phyloP scores from a whole-genome alignment of 306 rosid genomes.

The Cucurbita ficifolia region DNA sequence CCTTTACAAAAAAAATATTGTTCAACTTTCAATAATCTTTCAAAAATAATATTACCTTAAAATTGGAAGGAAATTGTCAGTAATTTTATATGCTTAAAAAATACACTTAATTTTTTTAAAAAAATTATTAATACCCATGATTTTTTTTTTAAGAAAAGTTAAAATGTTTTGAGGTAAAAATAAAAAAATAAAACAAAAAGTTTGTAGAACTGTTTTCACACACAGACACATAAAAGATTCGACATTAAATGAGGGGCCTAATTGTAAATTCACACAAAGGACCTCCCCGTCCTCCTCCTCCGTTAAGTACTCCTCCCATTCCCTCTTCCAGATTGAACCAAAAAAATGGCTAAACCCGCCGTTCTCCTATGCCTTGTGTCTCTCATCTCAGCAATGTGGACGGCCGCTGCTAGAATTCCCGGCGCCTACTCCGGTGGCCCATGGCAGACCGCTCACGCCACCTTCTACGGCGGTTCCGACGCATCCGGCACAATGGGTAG shows the following conservation, averaged over 20 bases:
- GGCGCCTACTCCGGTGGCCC: slow-evolving; percentile 34
- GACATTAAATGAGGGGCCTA: neutral
- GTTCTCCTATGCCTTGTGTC: slow-evolving; percentile 19
- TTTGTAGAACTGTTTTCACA: neutral
- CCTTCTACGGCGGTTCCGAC: slow-evolving; percentile 57
- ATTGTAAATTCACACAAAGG: neutral
- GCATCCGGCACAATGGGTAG: slow-evolving; percentile 71
- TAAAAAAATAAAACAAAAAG: neutral
- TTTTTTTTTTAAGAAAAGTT: too few species aligned
- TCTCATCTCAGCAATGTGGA: slow-evolving; percentile 17
- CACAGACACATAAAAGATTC: neutral
- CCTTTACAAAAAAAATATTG: too few species aligned
- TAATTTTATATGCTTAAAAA: too few species aligned
- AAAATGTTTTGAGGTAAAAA: neutral
- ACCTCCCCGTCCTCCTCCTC: neutral
- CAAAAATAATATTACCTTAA: too few species aligned
- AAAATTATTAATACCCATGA: too few species aligned
- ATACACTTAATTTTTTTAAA: too few species aligned
- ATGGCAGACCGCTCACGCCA: slow-evolving; percentile 52
- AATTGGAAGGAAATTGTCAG: too few species aligned
- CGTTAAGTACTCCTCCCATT: slow-evolving; percentile 34
- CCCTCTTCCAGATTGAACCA: neutral
- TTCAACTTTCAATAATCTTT: too few species aligned
- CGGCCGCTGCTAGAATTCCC: slow-evolving; percentile 32
- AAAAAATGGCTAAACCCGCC: slow-evolving; percentile 12